Evolutionary conservation across 2,329 filamentous ascomycete species (phyloP).

Genomic region (Aspergillus neoniger): DNA sequence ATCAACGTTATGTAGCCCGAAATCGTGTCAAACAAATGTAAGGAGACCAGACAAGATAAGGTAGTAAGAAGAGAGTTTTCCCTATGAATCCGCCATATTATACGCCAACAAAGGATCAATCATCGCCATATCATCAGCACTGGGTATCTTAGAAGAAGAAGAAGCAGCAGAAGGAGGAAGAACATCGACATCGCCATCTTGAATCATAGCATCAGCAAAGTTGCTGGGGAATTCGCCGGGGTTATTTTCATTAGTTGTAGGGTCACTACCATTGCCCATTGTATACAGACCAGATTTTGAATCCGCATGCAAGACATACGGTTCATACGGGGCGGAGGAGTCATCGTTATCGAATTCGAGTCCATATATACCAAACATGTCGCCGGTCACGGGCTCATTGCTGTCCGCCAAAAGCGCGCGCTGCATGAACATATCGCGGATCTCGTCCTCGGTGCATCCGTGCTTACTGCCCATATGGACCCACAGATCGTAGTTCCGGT

Average conservation of each 20-base stretch:
- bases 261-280: not conserved
- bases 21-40: not conserved
- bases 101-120: conserved; percentile 40
- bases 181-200: conserved; percentile 19
- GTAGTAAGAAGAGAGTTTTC: not conserved
- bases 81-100: conserved; percentile 28
- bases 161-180: no score
- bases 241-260: not conserved
- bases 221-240: conserved; percentile 4
- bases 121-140: conserved; percentile 33
- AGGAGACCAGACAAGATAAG: not conserved
- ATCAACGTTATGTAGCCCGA: not conserved
- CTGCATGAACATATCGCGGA: conserved; percentile 44
- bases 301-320: conserved; percentile 7
- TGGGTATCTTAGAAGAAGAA: conserved; percentile 30
- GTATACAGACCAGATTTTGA: not conserved
- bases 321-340: conserved; percentile 18
- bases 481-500: conserved; percentile 59
- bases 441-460: conserved; percentile 39
- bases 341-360: conserved; percentile 35
- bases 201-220: conserved; percentile 31
- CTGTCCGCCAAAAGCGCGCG: conserved; percentile 39
- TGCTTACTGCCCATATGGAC: conserved; percentile 56
- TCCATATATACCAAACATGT: conserved; percentile 40
- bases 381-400: conserved; percentile 23